phyloP scores from a whole-genome alignment of 345 rosid species.

The Litchi chinensis region DNA sequence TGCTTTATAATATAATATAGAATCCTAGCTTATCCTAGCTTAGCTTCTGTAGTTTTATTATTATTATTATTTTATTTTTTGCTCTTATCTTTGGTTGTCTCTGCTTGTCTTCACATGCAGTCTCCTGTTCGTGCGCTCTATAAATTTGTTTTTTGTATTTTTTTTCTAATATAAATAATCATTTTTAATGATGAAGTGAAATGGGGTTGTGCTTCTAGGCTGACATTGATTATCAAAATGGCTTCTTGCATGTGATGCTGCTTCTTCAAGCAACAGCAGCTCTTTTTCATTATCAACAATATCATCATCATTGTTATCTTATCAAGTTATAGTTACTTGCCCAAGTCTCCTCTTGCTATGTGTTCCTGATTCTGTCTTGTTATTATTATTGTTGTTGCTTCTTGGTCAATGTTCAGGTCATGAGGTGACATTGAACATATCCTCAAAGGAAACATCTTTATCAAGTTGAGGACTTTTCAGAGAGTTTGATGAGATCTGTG shows the following conservation, averaged over 20 bases:
- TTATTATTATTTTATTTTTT: background rate
- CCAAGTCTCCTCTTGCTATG: background rate
- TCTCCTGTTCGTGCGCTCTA: constrained; percentile 37
- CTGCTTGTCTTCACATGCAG: constrained; percentile 44
- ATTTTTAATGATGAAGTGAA: background rate
- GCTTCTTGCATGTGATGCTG: constrained; percentile 48
- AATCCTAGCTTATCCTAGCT: background rate
- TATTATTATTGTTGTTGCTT: background rate
- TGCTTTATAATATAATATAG: background rate
- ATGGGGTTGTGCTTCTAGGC: constrained; percentile 7
- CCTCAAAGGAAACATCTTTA: background rate
- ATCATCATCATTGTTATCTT: constrained; percentile 20
- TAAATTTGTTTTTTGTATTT: background rate
- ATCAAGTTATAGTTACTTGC: background rate
- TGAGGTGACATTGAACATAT: background rate
- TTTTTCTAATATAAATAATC: background rate
- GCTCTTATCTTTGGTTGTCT: constrained; percentile 19
- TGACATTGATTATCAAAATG: constrained; percentile 22
- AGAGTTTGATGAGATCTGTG: background rate
- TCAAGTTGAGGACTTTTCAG: background rate
- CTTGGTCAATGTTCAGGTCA: background rate
- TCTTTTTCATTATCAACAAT: constrained; percentile 32
- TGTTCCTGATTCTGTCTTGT: background rate
- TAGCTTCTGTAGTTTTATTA: background rate
- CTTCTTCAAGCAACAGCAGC: constrained; percentile 47